Evolutionary conservation across 768 basidiomycete genomes (phyloP).

Genomic region (Pleurotus sapidus): DNA sequence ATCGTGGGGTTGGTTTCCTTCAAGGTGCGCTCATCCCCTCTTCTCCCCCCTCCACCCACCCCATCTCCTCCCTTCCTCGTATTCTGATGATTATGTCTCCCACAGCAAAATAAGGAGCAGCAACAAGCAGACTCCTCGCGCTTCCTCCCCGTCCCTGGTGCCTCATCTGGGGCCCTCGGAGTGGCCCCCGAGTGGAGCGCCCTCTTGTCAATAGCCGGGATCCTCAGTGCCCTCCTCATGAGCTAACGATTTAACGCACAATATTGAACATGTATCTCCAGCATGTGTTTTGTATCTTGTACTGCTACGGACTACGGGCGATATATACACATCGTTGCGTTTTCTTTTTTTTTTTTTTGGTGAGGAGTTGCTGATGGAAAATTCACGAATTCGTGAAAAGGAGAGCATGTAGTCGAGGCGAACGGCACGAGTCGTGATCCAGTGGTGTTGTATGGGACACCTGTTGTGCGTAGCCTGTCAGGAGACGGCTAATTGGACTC

Average conservation of each 20-base stretch:
- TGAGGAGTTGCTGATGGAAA: too few species aligned
- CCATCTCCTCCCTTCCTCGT: conserved; percentile 32
- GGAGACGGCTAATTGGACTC: too few species aligned
- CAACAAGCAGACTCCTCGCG: conserved; percentile 44
- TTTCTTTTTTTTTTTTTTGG: too few species aligned
- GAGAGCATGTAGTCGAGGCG: too few species aligned
- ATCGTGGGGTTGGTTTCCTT: conserved; percentile 78
- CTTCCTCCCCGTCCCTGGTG: conserved; percentile 59
- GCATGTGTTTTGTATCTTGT: neutral
- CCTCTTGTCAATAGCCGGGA: neutral
- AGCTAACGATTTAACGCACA: neutral
- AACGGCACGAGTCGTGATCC: too few species aligned
- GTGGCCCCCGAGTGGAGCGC: neutral
- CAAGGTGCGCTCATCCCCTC: conserved; percentile 52
- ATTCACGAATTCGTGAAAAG: too few species aligned
- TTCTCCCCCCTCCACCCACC: neutral
- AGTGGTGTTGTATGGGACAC: too few species aligned
- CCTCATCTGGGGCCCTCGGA: conserved; percentile 12
- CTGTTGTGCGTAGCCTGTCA: too few species aligned
- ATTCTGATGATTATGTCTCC: too few species aligned
- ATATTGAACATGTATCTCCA: neutral
- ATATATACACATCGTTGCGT: too few species aligned
- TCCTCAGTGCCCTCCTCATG: neutral
- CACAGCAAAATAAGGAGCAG: conserved; percentile 33
- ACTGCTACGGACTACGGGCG: neutral